Conservation (phyloP, 2,329 filamentous ascomycete genomes). For the Hymenoscyphus salicellus region DNA sequence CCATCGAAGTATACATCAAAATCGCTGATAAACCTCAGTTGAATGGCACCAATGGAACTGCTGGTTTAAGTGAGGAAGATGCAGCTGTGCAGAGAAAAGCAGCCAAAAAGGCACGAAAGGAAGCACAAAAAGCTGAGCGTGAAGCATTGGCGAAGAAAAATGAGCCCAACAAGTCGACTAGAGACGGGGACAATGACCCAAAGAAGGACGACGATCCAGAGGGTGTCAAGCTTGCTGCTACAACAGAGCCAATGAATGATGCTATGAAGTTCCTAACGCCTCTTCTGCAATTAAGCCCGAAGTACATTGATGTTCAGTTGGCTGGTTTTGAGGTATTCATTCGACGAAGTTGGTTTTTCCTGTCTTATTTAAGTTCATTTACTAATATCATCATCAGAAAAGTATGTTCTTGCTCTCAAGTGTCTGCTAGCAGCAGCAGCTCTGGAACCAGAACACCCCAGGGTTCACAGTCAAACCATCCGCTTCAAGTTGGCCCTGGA, state of each 20-base stretch:
- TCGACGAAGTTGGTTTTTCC: constrained; percentile 65
- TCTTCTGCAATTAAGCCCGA: constrained; percentile 76
- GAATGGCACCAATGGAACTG: constrained; percentile 60
- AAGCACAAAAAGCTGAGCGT: constrained; percentile 69
- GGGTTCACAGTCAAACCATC: constrained; percentile 71
- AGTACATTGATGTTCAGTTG: constrained; percentile 76
- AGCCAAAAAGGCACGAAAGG: constrained; percentile 84
- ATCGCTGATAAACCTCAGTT: constrained; percentile 72
- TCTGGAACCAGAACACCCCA: constrained; percentile 67
- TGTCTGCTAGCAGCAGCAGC: constrained; percentile 73
- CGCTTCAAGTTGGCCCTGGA: constrained; percentile 65
- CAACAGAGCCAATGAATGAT: constrained; percentile 77
- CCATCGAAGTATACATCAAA: constrained; percentile 74
- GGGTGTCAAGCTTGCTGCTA: constrained; percentile 75
- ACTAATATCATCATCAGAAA: constrained; percentile 54
- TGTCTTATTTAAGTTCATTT: constrained; percentile 11
- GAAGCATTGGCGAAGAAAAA: constrained; percentile 79
- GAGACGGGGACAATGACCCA: constrained; percentile 57
- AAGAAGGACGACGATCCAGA: constrained; percentile 88
- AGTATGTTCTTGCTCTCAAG: constrained; percentile 82
- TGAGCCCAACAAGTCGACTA: constrained; percentile 72
- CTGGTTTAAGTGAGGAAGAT: constrained; percentile 49
- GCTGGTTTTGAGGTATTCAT: constrained; percentile 89
- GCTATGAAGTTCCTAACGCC: constrained; percentile 83
- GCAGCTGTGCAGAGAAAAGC: constrained; percentile 78